A percentile compares a stretch with the other conserved stretches of the same genome.
Evolutionary conservation across 768 basidiomycete genomes (phyloP).

Genomic region (Kwoniella heveanensis): DNA sequence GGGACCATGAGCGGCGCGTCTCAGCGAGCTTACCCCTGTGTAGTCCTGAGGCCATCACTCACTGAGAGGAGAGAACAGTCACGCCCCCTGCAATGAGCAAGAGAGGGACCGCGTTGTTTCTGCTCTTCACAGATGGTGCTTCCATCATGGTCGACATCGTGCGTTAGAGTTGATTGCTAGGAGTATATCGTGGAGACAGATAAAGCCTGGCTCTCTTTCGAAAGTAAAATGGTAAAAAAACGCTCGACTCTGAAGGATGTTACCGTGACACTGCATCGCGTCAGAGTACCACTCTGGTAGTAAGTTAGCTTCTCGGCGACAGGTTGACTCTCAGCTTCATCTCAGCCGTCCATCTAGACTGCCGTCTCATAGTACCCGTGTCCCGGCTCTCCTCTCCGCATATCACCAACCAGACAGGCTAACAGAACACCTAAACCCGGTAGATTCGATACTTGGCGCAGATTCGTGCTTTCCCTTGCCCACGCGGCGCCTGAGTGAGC

Average conservation of each 20-base stretch:
- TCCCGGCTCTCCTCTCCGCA: not conserved
- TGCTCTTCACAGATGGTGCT: not conserved
- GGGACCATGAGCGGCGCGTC: too few species aligned
- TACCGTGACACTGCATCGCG: too few species aligned
- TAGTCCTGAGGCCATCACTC: not conserved
- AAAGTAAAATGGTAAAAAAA: too few species aligned
- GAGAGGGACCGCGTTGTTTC: not conserved
- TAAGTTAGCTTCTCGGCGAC: too few species aligned
- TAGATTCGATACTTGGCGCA: not conserved
- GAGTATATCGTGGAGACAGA: too few species aligned
- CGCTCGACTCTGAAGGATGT: too few species aligned
- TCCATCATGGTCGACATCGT: not conserved
- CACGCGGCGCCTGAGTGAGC: not conserved
- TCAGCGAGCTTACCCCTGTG: too few species aligned
- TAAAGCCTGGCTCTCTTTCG: too few species aligned
- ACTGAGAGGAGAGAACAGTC: not conserved
- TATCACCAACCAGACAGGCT: not conserved
- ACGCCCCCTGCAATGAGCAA: conserved; percentile 2
- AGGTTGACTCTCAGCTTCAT: too few species aligned
- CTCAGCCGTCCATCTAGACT: too few species aligned
- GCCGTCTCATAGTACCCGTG: too few species aligned
- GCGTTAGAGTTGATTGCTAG: not conserved
- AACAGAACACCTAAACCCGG: not conserved
- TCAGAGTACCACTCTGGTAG: too few species aligned
- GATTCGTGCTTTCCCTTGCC: conserved; percentile 4